Evolutionary conservation across 768 basidiomycete species (phyloP).

Genomic region (Tulasnella sp.): DNA sequence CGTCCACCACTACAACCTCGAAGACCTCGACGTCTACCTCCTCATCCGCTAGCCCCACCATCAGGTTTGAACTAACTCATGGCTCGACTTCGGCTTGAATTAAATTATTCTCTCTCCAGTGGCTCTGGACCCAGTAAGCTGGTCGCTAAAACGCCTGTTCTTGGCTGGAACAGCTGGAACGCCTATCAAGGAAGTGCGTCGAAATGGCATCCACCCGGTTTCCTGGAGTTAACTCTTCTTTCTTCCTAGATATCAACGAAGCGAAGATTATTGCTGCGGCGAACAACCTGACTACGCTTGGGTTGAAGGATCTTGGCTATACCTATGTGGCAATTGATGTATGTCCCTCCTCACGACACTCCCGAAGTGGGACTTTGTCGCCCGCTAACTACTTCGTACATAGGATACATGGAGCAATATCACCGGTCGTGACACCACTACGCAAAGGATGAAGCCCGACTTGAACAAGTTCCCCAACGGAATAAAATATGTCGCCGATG

Average conservation of each 20-base stretch:
- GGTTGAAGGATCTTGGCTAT: conserved; percentile 49
- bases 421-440: conserved; percentile 40
- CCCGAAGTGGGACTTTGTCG: not conserved
- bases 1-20: conserved; percentile 27
- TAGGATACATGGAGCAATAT: conserved; percentile 51
- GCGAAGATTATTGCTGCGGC: conserved; percentile 47
- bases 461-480: conserved; percentile 53
- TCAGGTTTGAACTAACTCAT: not conserved
- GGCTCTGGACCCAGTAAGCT: conserved; percentile 13
- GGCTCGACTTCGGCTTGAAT: too few relatives aligned
- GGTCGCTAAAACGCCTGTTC: conserved; percentile 46
- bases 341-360: conserved; percentile 25
- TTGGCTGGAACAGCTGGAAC: conserved; percentile 56
- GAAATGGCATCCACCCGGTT: not conserved
- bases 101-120: not conserved
- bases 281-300: conserved; percentile 45
- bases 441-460: conserved; percentile 47
- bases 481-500: conserved; percentile 43
- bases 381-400: not conserved
- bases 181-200: conserved; percentile 44
- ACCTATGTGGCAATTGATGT: conserved; percentile 53
- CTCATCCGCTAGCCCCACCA: not conserved
- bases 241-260: conserved; percentile 43
- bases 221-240: not conserved
- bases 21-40: conserved; percentile 33